Percentiles rank a stretch among this genome's conserved stretches.
These are phyloP conservation scores for Uronychia binucleata DNA, from an alignment of 73 alveolate genomes.

Conservation along the genomic window DNA sequence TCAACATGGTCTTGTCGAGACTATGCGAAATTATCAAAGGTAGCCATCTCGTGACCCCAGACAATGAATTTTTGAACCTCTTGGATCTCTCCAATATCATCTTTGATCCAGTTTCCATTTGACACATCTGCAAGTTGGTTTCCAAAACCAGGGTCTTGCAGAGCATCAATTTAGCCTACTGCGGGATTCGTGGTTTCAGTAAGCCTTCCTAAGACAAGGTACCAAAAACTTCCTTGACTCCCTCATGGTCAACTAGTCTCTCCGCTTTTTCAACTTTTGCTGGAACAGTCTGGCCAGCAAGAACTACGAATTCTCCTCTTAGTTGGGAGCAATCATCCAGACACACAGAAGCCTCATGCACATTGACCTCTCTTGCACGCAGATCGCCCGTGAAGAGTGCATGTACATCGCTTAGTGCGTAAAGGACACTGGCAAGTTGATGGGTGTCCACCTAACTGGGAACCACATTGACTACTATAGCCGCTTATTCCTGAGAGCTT, in stretches of 20 bases:
- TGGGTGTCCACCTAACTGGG: constrained; percentile 47
- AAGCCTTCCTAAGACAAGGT: background rate
- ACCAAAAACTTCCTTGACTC: constrained; percentile 25
- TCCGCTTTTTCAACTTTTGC: constrained; percentile 27
- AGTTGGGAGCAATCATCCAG: constrained; percentile 23
- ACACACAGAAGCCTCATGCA: constrained; percentile 32
- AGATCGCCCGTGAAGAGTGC: constrained; percentile 41
- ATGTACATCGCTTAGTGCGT: constrained; percentile 53
- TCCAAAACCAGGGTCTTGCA: background rate
- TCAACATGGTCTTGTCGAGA: constrained; percentile 23
- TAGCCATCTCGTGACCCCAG: constrained; percentile 8
- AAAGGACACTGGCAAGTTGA: constrained; percentile 11
- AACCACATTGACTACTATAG: constrained; percentile 43
- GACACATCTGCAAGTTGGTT: background rate
- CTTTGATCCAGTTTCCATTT: background rate
- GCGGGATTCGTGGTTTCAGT: constrained; percentile 41
- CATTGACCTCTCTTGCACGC: constrained; percentile 30
- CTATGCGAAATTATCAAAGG: constrained; percentile 27
- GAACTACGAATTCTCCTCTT: constrained; percentile 29
- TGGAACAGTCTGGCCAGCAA: constrained; percentile 31
- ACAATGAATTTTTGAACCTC: constrained; percentile 18
- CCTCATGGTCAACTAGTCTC: constrained; percentile 27
- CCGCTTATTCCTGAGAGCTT: constrained; percentile 49
- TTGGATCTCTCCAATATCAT: constrained; percentile 3
- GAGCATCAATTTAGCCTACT: constrained; percentile 13